Base-by-base conservation (phyloP, 331 rosid genomes). In the Arachis monticola region DNA sequence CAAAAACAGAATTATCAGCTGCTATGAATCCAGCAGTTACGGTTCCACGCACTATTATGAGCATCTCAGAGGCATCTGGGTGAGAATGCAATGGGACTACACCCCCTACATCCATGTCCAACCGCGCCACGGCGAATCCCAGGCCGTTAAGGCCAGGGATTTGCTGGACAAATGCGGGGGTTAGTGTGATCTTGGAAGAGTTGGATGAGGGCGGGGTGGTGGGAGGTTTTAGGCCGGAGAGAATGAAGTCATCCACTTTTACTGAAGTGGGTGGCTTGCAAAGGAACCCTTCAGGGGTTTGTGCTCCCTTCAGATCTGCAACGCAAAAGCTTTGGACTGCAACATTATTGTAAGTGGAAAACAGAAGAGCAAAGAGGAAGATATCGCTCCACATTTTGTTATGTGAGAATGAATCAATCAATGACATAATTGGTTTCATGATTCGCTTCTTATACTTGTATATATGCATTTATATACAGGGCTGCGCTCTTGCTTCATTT, bases 61-160 rank as follows among this genome's bases (percentile, higher is more conserved):
- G 73, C 1, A 88, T 4, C 50, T 92, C 94, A 2, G 82, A 69
- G 3, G 91, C 96, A 14, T 71, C 86, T 0, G 90, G 86, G 48
- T 90, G 94, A 0, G 96, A 81, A 77, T 90, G 96, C 6, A 90
- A 31, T 10, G 91, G 98, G 42, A 90, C 53, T 0, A 77, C 80
- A 8, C 92, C 96, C 0, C 74, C 75, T 0, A 82, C 74, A 0
- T 78, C 92, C 0, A 92, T 9, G 81, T 92, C 98, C 1, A 90
- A 71, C 71, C 93, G 65, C n/a, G 87, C 87, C 0, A 71, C 51
- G 0, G 98, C 90, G 61, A 90, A 9, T 0, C 96, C 98, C 2
- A 90, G 92, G 7, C 96, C 96, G 17, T 92, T 92, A 0, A 90
- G 50, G 0, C 87, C 91, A 0, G 95, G 92, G 10, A 83, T 85